These are phyloP conservation scores for Agaricus sinodeliciosus DNA, from an alignment of 768 basidiomycete genomes.

Conservation along the genomic window DNA sequence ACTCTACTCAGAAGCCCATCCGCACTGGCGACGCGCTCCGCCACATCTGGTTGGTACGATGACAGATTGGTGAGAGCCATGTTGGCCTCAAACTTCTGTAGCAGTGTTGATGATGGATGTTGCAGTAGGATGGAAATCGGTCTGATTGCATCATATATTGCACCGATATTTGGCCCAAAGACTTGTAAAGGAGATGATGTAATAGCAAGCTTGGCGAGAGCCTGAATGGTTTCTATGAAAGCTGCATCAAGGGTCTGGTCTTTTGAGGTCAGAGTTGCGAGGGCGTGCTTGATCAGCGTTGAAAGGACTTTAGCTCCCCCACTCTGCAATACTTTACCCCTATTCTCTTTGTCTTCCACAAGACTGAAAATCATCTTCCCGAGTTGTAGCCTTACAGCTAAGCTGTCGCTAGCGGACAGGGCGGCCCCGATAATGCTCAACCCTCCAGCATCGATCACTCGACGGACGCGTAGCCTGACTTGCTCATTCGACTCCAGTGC, in stretches of 20 bases:
- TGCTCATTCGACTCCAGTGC: slow-evolving; percentile 57
- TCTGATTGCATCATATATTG: slow-evolving; percentile 74
- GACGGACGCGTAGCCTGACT: slow-evolving; percentile 56
- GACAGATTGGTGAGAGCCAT: slow-evolving; percentile 97
- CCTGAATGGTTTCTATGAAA: slow-evolving; percentile 62
- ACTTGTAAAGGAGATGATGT: slow-evolving; percentile 87
- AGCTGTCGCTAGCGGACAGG: slow-evolving; percentile 54
- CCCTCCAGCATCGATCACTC: slow-evolving; percentile 54
- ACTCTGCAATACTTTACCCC: slow-evolving; percentile 69
- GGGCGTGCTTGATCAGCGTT: slow-evolving; percentile 45
- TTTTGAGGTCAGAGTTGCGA: slow-evolving; percentile 26
- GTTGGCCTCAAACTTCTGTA: slow-evolving; percentile 87
- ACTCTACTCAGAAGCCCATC: slow-evolving; percentile 57
- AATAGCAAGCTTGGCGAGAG: slow-evolving; percentile 88
- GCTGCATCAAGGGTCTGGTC: slow-evolving; percentile 27
- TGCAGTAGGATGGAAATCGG: slow-evolving; percentile 73
- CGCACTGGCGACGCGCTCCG: slow-evolving; percentile 57
- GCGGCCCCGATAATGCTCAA: slow-evolving; percentile 56
- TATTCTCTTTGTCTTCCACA: slow-evolving; percentile 69
- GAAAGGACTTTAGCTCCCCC: slow-evolving; percentile 70
- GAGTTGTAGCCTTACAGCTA: slow-evolving; percentile 47
- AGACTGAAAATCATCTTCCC: slow-evolving; percentile 65
- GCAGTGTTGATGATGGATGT: slow-evolving; percentile 57
- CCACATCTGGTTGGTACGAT: slow-evolving; percentile 61
- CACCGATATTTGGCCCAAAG: slow-evolving; percentile 79